phyloP scores from a whole-genome alignment of 345 rosid species.

The Citrus hindsii region DNA sequence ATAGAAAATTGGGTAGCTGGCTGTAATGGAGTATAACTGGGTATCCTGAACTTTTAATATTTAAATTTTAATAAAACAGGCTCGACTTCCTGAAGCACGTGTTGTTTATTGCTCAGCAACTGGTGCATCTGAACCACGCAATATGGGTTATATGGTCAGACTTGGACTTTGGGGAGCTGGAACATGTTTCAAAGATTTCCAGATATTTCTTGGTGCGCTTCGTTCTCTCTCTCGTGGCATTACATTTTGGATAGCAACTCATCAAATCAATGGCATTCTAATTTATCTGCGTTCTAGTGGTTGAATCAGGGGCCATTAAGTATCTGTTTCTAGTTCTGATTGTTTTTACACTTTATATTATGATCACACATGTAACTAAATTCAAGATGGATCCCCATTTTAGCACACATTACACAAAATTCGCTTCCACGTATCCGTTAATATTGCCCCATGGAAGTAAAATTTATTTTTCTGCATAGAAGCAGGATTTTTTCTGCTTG shows the following conservation, averaged over 20 bases:
- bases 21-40: not conserved
- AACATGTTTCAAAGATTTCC: slow-evolving; percentile 79
- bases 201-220: slow-evolving; percentile 56
- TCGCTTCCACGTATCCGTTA: not conserved
- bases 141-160: slow-evolving; percentile 99
- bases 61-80: slow-evolving; percentile 52
- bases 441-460: not conserved
- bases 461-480: not conserved
- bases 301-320: not conserved
- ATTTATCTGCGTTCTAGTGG: not conserved
- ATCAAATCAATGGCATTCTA: not conserved
- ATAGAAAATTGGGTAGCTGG: slow-evolving; percentile 1
- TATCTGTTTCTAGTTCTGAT: not conserved
- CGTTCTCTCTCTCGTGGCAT: not conserved
- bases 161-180: slow-evolving; percentile 99
- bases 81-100: slow-evolving; percentile 92
- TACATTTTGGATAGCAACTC: not conserved
- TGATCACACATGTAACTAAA: not conserved
- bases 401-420: not conserved
- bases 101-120: slow-evolving; percentile 98
- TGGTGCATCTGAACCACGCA: slow-evolving; percentile 99
- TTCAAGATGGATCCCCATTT: not conserved
- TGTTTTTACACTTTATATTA: not conserved
- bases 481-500: not conserved
- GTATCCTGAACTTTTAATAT: slow-evolving; percentile 16